These are phyloP conservation scores for Clonostachys chloroleuca DNA, from an alignment of 2,329 filamentous ascomycete genomes.

Conservation along the genomic window DNA sequence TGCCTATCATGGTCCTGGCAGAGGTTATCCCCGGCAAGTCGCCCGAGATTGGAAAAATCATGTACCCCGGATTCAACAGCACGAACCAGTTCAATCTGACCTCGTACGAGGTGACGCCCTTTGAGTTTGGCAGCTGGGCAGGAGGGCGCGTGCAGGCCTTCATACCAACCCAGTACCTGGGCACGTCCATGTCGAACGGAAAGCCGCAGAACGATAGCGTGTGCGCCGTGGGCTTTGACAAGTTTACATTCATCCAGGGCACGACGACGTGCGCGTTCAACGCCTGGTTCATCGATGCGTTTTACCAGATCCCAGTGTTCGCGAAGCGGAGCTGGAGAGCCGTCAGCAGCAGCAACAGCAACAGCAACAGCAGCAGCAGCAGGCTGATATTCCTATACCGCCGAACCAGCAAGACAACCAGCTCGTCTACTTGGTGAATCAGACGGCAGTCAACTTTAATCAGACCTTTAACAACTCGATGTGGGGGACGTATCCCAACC, in stretches of 20 bases:
- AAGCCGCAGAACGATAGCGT: conserved; percentile 12
- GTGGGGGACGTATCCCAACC: conserved; percentile 21
- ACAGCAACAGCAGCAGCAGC: not conserved
- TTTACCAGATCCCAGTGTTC: conserved; percentile 15
- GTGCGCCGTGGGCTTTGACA: conserved; percentile 22
- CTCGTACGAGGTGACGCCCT: conserved; percentile 22
- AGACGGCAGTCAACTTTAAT: conserved; percentile 13
- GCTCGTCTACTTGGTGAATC: conserved; percentile 12
- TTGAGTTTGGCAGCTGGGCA: conserved; percentile 23
- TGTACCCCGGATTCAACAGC: conserved; percentile 16
- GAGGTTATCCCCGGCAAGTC: conserved; percentile 19
- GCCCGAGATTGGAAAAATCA: conserved; percentile 14
- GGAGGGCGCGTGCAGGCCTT: conserved; percentile 19
- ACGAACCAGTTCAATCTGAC: conserved; percentile 20
- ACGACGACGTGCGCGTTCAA: conserved; percentile 17
- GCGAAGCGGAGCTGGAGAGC: conserved; percentile 8
- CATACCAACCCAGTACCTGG: conserved; percentile 16
- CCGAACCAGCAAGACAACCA: conserved; percentile 8
- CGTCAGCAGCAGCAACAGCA: not conserved
- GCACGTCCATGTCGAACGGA: conserved; percentile 17
- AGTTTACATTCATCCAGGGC: conserved; percentile 20
- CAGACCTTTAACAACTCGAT: conserved; percentile 20
- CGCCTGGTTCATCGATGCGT: conserved; percentile 15
- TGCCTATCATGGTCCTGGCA: conserved; percentile 16
- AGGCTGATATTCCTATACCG: conserved; percentile 9